Percentiles rank a stretch among this genome's conserved stretches.
Conservation (phyloP, 2,329 filamentous ascomycete species). For the Colletotrichum truncatum region DNA sequence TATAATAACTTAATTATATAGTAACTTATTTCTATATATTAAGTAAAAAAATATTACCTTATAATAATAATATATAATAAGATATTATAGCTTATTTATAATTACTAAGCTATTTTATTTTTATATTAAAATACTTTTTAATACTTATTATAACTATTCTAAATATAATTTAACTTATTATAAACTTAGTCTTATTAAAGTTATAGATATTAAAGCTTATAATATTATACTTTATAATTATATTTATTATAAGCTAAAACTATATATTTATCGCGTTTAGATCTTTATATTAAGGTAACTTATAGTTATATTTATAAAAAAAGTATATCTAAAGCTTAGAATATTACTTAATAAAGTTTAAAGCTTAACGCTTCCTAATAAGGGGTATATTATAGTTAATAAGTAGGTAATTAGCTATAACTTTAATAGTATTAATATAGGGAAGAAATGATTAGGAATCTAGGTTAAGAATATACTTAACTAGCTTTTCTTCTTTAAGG, state of each 20-base stretch:
- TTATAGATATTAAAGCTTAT: conserved; percentile 32
- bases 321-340: conserved; percentile 14
- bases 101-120: background rate
- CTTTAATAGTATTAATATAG: conserved; percentile 15
- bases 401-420: background rate
- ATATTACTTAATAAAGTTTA: background rate
- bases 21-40: conserved; percentile 3
- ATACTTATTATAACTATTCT: conserved; percentile 9
- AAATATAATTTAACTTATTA: conserved; percentile 27
- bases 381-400: background rate
- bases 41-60: background rate
- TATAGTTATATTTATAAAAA: conserved; percentile 28
- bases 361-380: background rate
- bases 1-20: too few species aligned
- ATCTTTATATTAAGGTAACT: conserved; percentile 32
- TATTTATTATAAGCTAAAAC: conserved; percentile 27
- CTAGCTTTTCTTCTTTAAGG: conserved; percentile 17
- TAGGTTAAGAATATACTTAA: conserved; percentile 25
- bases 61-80: background rate
- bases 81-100: background rate
- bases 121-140: conserved; percentile 3
- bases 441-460: conserved; percentile 11
- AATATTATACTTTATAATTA: conserved; percentile 26
- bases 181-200: conserved; percentile 34
- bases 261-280: conserved; percentile 24